phyloP scores from a whole-genome alignment of 2,329 filamentous ascomycete species.

The Aspergillus japonicus region DNA sequence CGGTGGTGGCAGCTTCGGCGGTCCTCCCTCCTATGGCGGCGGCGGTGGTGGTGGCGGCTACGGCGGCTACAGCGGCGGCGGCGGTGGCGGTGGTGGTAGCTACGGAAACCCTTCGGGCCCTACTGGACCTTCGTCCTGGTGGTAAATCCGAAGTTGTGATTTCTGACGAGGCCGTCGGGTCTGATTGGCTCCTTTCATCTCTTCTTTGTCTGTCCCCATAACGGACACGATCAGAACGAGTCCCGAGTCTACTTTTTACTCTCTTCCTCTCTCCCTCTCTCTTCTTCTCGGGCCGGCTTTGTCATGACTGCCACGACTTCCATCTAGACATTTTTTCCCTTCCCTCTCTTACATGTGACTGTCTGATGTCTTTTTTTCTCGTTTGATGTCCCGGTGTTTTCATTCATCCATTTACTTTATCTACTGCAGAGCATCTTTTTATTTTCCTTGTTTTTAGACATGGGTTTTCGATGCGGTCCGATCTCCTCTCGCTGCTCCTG shows the following conservation, averaged over 20 bases:
- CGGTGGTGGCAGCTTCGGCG: slow-evolving; percentile 31
- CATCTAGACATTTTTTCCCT: slow-evolving; percentile 26
- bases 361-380: slow-evolving; percentile 20
- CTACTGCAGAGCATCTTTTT: slow-evolving; percentile 28
- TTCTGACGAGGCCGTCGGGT: slow-evolving; percentile 42
- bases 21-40: slow-evolving; percentile 28
- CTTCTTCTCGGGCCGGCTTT: slow-evolving; percentile 41
- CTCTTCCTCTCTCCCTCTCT: slow-evolving; percentile 19
- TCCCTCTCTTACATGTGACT: slow-evolving; percentile 9
- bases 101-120: slow-evolving; percentile 45
- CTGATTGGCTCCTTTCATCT: slow-evolving; percentile 37
- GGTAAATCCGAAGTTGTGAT: slow-evolving; percentile 46
- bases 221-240: slow-evolving; percentile 43
- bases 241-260: slow-evolving; percentile 29
- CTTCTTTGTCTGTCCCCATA: slow-evolving; percentile 31
- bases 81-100: slow-evolving; percentile 25
- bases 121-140: slow-evolving; percentile 53
- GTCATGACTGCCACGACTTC: slow-evolving; percentile 48
- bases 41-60: slow-evolving; percentile 31
- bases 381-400: slow-evolving; percentile 26
- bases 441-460: slow-evolving; percentile 36
- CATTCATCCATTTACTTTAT: slow-evolving; percentile 18
- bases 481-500: slow-evolving; percentile 32
- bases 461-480: slow-evolving; percentile 41
- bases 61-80: slow-evolving; percentile 38